A percentile compares a stretch with the other conserved stretches of the same genome.
phyloP scores from a whole-genome alignment of 2,329 filamentous ascomycete species.

The Didymellaceae sp. region DNA sequence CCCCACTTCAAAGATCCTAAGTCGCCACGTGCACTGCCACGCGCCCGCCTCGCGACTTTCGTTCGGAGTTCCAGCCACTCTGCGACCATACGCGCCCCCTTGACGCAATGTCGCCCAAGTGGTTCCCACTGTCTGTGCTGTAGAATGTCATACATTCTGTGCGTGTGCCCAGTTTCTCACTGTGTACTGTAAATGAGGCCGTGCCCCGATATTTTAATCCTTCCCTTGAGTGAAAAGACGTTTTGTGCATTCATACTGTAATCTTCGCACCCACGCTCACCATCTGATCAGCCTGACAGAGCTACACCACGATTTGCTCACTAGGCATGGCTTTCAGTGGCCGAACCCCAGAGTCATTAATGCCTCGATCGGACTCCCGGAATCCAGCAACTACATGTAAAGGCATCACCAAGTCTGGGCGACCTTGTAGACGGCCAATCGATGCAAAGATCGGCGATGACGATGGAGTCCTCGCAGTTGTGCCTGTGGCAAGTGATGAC shows the following conservation, averaged over 20 bases:
- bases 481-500: constrained; percentile 51
- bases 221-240: not conserved
- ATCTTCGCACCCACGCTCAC: not conserved
- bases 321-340: constrained; percentile 41
- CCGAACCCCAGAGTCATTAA: constrained; percentile 76
- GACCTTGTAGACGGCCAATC: constrained; percentile 79
- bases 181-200: constrained; percentile 1
- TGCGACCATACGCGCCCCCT: constrained; percentile 23
- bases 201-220: not conserved
- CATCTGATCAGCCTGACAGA: not conserved
- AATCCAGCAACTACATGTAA: constrained; percentile 84
- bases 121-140: constrained; percentile 18
- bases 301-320: not conserved
- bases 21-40: constrained; percentile 25
- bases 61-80: constrained; percentile 29
- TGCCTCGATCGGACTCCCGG: constrained; percentile 83
- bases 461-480: constrained; percentile 50
- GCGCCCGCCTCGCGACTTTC: constrained; percentile 19
- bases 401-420: constrained; percentile 83
- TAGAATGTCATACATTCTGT: constrained; percentile 4
- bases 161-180: not conserved
- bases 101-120: constrained; percentile 18
- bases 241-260: not conserved
- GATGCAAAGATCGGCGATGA: constrained; percentile 53
- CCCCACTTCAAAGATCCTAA: not conserved